These are phyloP conservation scores for Cymodocea nodosa DNA, from an alignment of 116 monocot genomes.

Conservation along the genomic window DNA sequence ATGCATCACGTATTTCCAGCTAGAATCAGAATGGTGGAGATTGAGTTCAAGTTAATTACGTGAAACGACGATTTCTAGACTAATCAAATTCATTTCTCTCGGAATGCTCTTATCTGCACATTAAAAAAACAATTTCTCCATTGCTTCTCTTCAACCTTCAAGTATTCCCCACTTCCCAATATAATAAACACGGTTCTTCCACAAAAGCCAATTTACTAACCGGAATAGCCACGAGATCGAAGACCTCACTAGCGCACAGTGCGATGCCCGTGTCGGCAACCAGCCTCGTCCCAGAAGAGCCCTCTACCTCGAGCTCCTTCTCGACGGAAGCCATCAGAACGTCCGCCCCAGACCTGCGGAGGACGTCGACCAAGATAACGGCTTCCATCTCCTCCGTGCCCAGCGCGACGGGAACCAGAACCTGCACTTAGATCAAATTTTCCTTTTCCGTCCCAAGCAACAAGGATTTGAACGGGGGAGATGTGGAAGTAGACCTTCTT, in stretches of 20 bases:
- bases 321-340: constrained; percentile 76
- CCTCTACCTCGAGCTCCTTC: constrained; percentile 36
- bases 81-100: too few species aligned
- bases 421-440: constrained; percentile 18
- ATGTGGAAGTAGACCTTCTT: constrained; percentile 15
- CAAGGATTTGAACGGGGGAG: not conserved
- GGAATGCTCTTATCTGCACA: too few species aligned
- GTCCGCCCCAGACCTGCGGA: constrained; percentile 70
- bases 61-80: too few species aligned
- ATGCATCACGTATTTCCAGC: too few species aligned
- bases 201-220: constrained; percentile 18
- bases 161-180: too few species aligned
- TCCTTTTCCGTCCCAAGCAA: not conserved
- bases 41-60: too few species aligned
- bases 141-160: not conserved
- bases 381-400: constrained; percentile 97
- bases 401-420: constrained; percentile 68
- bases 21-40: too few species aligned
- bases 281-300: constrained; percentile 53
- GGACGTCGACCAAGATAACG: constrained; percentile 60
- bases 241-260: constrained; percentile 42
- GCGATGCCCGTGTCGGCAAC: constrained; percentile 54
- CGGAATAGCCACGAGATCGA: constrained; percentile 83
- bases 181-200: too few species aligned
- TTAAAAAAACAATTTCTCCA: too few species aligned